Evolutionary conservation across 1,139 yeast species (phyloP).

Genomic region (Magnusiomyces suaveolens): DNA sequence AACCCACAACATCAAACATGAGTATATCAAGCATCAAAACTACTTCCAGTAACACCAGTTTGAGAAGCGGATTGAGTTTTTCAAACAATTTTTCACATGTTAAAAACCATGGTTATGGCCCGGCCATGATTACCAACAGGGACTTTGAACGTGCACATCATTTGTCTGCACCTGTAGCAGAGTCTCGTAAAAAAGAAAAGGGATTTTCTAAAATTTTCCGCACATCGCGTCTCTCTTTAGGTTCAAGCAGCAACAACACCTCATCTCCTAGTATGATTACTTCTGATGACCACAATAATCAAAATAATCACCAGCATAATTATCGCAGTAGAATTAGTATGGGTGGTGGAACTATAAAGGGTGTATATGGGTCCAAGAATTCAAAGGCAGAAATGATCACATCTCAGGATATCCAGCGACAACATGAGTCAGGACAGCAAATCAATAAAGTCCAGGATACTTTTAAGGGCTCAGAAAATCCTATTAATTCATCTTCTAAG

Average conservation of each 20-base stretch:
- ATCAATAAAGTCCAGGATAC: background rate
- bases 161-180: background rate
- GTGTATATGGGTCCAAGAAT: background rate
- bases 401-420: background rate
- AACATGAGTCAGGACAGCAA: background rate
- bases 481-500: background rate
- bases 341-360: background rate
- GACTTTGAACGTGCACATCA: background rate
- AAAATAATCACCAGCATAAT: background rate
- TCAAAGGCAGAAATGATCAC: background rate
- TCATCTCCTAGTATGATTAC: background rate
- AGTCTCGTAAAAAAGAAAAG: background rate
- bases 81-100: background rate
- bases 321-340: background rate
- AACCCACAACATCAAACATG: background rate
- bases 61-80: background rate
- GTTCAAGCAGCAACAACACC: background rate
- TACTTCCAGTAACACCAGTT: background rate
- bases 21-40: background rate
- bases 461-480: background rate
- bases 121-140: background rate
- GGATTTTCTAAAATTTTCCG: background rate
- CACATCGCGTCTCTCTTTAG: background rate
- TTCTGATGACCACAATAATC: background rate
- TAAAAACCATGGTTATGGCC: background rate